Base-by-base conservation (phyloP, 2,329 filamentous ascomycete genomes). In the Diaporthe citrichinensis region DNA sequence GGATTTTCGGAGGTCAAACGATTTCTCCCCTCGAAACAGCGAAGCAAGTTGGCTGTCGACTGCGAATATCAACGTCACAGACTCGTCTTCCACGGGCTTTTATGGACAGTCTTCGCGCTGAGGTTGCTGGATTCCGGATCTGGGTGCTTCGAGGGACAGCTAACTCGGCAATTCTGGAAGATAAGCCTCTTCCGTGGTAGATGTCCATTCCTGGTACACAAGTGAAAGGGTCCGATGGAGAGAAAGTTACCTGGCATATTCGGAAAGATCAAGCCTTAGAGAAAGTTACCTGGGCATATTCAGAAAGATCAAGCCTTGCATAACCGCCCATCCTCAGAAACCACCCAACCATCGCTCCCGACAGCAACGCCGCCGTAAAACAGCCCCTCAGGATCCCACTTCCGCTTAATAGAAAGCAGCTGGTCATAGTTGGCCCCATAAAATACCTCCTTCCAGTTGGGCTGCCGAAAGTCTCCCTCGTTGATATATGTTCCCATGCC, bases 311-410 rank as follows among this genome's bases (percentile, higher is more conserved):
- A 74, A 14, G 76, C 80, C 82, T 20, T 84, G 80, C 41, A 83
- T 82, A 1, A 77, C 74, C 4, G 74, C 77, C 0, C 1, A 77
- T 85, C 20, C 83, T 83, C 73, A 82, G 81, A 15, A 9, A 86
- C 84, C 28, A 81, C 79, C 88, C 88, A 91, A 7, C 80, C 82
- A 71, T 90, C 88, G 75, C 87, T 89, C 0, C 89, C 89, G 31
- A 91, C 89, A 15, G 82, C 87, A 4, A 83, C 84, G 3, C 81
- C 82, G n/a, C 86, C 87, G 73, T 89, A 88, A 59, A 88, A 90
- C 20, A 91, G 73, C 3, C 81, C 81, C 31, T 82, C 77, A 0
- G 86, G 83, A 80, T 90, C 90, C 79, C 85, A 87, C 57, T 81
- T 84, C 68, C 84, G 79, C 84, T 91, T 91, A 25, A 91, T 83